Conservation (phyloP, 2,329 filamentous ascomycete species). For the Penicillium carneum region DNA sequence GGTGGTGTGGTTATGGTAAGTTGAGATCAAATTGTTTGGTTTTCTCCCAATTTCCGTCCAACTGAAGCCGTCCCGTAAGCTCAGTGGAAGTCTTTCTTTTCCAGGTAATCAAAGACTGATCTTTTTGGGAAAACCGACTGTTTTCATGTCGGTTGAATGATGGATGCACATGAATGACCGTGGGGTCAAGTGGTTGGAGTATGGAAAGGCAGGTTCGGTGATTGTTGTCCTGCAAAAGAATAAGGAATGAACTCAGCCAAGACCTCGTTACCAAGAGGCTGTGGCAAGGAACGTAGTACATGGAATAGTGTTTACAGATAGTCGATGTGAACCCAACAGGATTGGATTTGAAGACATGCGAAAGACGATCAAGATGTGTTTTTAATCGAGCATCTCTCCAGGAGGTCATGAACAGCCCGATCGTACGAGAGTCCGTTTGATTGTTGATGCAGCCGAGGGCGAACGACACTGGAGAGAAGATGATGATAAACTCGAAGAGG, state of each 20-base stretch:
- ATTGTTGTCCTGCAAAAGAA: not conserved
- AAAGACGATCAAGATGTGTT: not conserved
- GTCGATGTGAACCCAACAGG: not conserved
- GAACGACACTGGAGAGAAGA: not conserved
- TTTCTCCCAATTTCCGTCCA: not conserved
- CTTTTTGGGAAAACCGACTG: not conserved
- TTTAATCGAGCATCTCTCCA: not conserved
- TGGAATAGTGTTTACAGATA: not conserved
- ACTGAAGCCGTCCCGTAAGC: not conserved
- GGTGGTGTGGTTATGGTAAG: not conserved
- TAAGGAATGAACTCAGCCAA: not conserved
- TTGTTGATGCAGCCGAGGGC: not conserved
- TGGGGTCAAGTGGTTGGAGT: not conserved
- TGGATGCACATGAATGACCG: not conserved
- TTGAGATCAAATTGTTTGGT: not conserved
- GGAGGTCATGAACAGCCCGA: not conserved
- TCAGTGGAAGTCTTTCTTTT: not conserved
- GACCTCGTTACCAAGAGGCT: not conserved
- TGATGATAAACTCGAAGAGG: not conserved
- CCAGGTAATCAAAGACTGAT: not conserved
- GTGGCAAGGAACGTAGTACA: not conserved
- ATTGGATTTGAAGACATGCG: not conserved
- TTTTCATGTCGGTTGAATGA: not conserved
- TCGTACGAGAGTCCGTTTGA: not conserved
- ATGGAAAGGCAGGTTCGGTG: not conserved